Percentiles rank a stretch among this genome's conserved stretches.
Conservation (phyloP, 305 asterid species). For the Fraxinus sp. region DNA sequence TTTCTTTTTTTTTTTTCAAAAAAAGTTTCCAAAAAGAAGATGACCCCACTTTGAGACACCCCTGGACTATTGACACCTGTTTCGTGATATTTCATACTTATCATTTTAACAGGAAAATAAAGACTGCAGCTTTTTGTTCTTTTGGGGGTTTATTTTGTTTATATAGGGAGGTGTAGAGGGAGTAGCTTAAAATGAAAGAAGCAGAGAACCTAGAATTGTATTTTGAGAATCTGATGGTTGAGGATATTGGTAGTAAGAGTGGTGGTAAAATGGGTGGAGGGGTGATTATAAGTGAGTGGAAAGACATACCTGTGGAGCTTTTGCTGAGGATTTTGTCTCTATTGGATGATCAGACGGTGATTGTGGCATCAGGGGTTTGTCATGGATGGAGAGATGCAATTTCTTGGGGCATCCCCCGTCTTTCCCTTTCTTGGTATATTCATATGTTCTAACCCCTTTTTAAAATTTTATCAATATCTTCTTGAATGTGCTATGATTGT, state of each 20-base stretch:
- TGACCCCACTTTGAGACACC: conserved; percentile 19
- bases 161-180: not conserved
- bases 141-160: conserved; percentile 19
- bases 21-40: conserved; percentile 19
- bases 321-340: conserved; percentile 72
- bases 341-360: conserved; percentile 82
- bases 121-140: conserved; percentile 26
- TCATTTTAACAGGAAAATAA: conserved; percentile 16
- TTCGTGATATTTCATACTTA: not conserved
- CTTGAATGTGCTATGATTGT: not conserved
- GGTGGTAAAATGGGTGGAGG: conserved; percentile 42
- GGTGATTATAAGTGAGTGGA: conserved; percentile 71
- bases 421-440: conserved; percentile 80
- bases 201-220: conserved; percentile 49
- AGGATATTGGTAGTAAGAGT: not conserved
- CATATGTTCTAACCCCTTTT: not conserved
- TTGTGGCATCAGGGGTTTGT: conserved; percentile 93
- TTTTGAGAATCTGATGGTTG: conserved; percentile 64
- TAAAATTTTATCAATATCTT: not conserved
- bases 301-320: conserved; percentile 88
- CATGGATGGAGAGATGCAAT: conserved; percentile 95
- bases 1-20: conserved; percentile 2
- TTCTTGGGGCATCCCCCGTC: conserved; percentile 75
- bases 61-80: conserved; percentile 26
- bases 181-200: conserved; percentile 34